These are phyloP conservation scores for Trichoderma arundinaceum DNA, from an alignment of 2,329 filamentous ascomycete genomes.

Conservation along the genomic window DNA sequence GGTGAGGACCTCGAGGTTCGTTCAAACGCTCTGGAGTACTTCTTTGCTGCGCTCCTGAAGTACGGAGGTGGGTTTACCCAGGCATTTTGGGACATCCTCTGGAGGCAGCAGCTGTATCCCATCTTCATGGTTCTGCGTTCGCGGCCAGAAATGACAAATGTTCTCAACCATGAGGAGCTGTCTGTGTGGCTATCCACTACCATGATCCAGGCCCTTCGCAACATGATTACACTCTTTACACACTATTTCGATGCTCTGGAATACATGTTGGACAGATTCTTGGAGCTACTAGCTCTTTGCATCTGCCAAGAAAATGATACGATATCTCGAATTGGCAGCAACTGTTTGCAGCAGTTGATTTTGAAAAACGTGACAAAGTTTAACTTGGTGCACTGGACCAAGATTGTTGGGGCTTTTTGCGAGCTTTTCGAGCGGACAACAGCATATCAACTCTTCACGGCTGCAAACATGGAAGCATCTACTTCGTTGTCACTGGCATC, in stretches of 20 bases:
- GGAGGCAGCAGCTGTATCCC: constrained; percentile 94
- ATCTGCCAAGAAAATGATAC: constrained; percentile 99
- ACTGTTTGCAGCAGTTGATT: constrained; percentile 95
- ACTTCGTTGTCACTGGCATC: constrained; percentile 55
- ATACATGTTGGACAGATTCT: constrained; percentile 97
- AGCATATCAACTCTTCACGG: constrained; percentile 92
- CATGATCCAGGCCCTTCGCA: constrained; percentile 97
- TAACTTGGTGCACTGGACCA: constrained; percentile 82
- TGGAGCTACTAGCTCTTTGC: constrained; percentile 91
- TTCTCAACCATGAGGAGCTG: constrained; percentile 92
- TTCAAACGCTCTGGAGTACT: constrained; percentile 88
- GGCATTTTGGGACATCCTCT: constrained; percentile 98
- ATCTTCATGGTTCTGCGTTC: constrained; percentile 99
- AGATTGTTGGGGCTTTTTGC: constrained; percentile 94
- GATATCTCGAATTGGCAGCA: constrained; percentile 95
- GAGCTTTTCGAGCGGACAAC: constrained; percentile 95
- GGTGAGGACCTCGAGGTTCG: constrained; percentile 97
- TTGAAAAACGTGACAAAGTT: constrained; percentile 96
- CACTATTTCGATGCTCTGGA: constrained; percentile 97
- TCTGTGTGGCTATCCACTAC: constrained; percentile 99
- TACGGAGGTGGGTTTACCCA: constrained; percentile 90
- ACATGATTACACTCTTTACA: constrained; percentile 98
- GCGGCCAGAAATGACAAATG: constrained; percentile 94
- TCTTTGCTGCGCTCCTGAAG: constrained; percentile 89
- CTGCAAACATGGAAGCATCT: constrained; percentile 64